Base-by-base conservation (phyloP, 495 filamentous ascomycete species). In the Penicillium pancosmium region DNA sequence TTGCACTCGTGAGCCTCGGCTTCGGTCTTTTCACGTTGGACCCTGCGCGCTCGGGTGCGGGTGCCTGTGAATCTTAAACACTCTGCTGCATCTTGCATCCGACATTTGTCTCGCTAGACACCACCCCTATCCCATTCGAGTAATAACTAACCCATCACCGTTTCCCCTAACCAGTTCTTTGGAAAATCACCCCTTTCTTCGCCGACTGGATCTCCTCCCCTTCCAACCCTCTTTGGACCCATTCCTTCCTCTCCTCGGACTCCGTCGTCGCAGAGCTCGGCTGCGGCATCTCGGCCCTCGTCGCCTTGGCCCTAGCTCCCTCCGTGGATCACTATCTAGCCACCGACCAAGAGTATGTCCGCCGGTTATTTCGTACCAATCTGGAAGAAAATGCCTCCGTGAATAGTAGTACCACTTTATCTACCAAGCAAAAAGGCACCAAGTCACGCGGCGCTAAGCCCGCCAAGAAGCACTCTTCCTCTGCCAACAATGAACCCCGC, bases 171-270 rank as follows among this genome's bases (percentile, higher is more conserved):
- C 31, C 36, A 89, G 91, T 93, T 18, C 77, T 95, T 15, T 98
- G 94, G 94, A 94, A 91, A 77, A 89, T 96, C 66, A 96, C 92
- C 4, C 92, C 94, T 19, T 75, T 84, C 52, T 86, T 98, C 68
- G 90, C 94, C 12, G 79, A 86, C 67, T 98, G 92, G 92, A 76
- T 97, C 36, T 77, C 83, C 25, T 77, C 80, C 11, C 64, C 78
- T n/a, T 65, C 69, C 27, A 93, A 92, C 69, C 68, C 84, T 0
- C 82, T 97, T 43, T 89, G 87, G 76, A 66, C 70, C 3, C 62
- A 79, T 54, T 71, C 72, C n/a, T 54, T 88, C 43, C 78, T 94
- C 16, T 70, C 76, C 36, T 48, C 76, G 1, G 64, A 76, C 7
- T 87, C 89, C 15, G 76, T 74, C 13, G 80, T 92, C 41, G 72